Base-by-base conservation (phyloP, 805 yeast species). In the Debaryomyces tyrocola region DNA sequence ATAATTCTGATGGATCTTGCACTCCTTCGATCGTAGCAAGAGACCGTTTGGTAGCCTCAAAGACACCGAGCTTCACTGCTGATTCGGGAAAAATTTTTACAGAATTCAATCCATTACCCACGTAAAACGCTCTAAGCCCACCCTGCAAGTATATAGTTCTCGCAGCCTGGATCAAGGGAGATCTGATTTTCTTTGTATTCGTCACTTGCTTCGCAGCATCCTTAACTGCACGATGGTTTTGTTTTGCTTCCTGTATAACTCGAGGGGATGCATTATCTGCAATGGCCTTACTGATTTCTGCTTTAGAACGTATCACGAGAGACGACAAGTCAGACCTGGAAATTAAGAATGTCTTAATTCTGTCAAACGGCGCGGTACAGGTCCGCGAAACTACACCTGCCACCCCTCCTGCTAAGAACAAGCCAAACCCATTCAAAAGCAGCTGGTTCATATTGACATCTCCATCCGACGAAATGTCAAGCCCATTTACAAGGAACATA, bases 331-430 rank as follows among this genome's bases (percentile, higher is more conserved):
- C 95, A 0, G 96, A 85, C 63, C 96, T 80, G 1, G 98, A 97
- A 58, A 94, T 94, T 43, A 94, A 70, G 56, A 88, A 94, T 11
- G 94, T 97, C 63, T 94, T 94, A 18, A 94, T 80, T 62, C 99
- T 79, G 64, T 94, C 99, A 53, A 94, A 88, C 9, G 99, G 99
- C 0, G 98, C 99, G 0, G 99, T 94, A 57, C 94, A 86, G 0
- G 98, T 90, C 67, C 99, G 82, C 11, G 97, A 90, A 4, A 94
- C 86, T 1, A 92, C 99, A 2, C 99, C 99, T 1, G 97, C 87
- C 17, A 91, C 64, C 0, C 99, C 99, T 34, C 99, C 99, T 1
- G 97, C 96, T 28, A 91, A 68, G 60, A 94, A 94, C 65, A 82
- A 94, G 0, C 97, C 97, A 50, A 90, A 77, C 29, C 97, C 96